Base-by-base conservation (phyloP, 2,329 filamentous ascomycete genomes). In the Fusarium mundagurra region DNA sequence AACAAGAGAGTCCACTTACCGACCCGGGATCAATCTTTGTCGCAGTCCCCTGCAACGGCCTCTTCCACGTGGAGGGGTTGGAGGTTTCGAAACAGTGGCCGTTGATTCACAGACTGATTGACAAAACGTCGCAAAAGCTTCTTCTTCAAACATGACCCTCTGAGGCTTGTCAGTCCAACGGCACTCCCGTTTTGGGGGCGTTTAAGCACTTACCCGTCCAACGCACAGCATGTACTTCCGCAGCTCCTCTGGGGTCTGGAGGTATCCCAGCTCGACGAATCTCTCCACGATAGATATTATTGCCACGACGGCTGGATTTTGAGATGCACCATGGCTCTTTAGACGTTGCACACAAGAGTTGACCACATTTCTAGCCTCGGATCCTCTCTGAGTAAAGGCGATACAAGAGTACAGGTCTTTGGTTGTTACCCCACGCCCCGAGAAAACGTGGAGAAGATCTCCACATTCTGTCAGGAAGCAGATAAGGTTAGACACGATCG, bases 291-390 rank as follows among this genome's bases (percentile, higher is more conserved):
- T 38, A 1, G 33, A 14, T 0, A n/a, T n/a, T n/a, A n/a, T n/a
- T n/a, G n/a, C n/a, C n/a, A n/a, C n/a, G n/a, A n/a, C n/a, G n/a
- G n/a, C n/a, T n/a, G n/a, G n/a, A n/a, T 8, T 17, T 9, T 22
- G 24, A 7, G 3, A 13, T 0, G n/a, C 0, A 0, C 1, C 9
- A 1, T 34, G 7, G 3, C 0, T 7, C 1, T 29, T 12, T 0
- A 68, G 2, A 3, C 54, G 54, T 9, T 38, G 0, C 6, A 36
- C 24, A 17, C 24, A 64, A 1, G 8, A 4, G 17, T 18, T 27
- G 9, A 57, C 63, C 2, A 18, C 3, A 1, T 24, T 31, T 2
- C 38, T 70, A 13, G 34, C 27, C 13, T 33, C 41, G 1, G 16
- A n/a, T 0, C 33, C 43, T 18, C 36, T 12, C 1, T 61, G 64